Base-by-base conservation (phyloP, 805 yeast genomes). In the Nakazawaea ernobii region DNA sequence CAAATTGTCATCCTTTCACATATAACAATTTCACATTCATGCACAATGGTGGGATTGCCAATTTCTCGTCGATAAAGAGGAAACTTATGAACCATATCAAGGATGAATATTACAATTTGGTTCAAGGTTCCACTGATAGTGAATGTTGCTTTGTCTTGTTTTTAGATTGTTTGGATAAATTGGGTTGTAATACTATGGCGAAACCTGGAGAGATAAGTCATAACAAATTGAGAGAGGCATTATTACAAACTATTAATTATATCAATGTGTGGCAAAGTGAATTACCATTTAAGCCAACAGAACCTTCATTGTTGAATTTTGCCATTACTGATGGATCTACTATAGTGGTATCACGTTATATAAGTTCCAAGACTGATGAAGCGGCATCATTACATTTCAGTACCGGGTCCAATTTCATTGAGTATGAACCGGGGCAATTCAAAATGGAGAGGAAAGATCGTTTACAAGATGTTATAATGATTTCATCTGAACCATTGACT, bases 381-480 rank as follows among this genome's bases (percentile, higher is more conserved):
- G 98, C 98, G 0, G 98, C 99, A 0, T 90, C 97, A 1, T 67
- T 94, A 48, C 95, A 94, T 66, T 94, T 92, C 63, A 85, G 96
- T 51, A 85, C 96, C 11, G 99, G 99, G 0, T 85, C 97, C 13
- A 78, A 84, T 49, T 94, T 94, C 65, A 81, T 84, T 33, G 99
- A 94, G 66, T 83, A 84, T 59, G 86, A 81, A 52, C 96, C 95
- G 1, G 96, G 97, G 17, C 86, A 89, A 59, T 94, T 88, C 69
- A 78, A 86, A 58, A 90, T 94, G 97, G 97, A 94, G 65, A 75
- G 99, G 46, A 71, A 87, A 51, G 95, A 91, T 64, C 75, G 97
- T 46, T 86, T 94, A 8, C 97, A 92, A 64, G 92, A 89, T 63
- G 92, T 94, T 14, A 84, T 92, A n/a, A 85, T 94, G 83, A 55